A percentile compares a stretch with the other conserved stretches of the same genome.
Conservation (phyloP, 1,284 basidiomycete species). For the Ustilago esculenta region DNA sequence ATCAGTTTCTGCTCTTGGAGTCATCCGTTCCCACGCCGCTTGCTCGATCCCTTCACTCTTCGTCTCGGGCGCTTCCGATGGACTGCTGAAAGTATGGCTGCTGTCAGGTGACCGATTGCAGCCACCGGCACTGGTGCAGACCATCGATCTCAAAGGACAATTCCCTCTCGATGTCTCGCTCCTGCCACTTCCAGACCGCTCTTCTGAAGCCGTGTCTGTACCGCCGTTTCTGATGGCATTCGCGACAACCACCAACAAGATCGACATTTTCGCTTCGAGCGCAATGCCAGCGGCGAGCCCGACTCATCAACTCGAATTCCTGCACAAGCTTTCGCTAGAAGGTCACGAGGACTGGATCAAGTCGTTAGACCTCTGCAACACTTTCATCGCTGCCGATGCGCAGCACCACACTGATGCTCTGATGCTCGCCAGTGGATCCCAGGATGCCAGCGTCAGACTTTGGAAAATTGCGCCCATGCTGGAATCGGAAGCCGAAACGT, state of each 20-base stretch:
- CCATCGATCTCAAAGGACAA: constrained; percentile 44
- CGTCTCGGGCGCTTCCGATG: constrained; percentile 58
- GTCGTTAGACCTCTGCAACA: constrained; percentile 56
- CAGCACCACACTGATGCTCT: constrained; percentile 14
- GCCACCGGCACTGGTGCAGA: constrained; percentile 29
- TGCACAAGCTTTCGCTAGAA: constrained; percentile 44
- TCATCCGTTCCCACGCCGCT: constrained; percentile 25
- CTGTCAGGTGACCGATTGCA: constrained; percentile 8
- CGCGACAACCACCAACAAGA: constrained; percentile 55
- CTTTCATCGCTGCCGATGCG: constrained; percentile 8
- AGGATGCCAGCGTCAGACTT: constrained; percentile 61
- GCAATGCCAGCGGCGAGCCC: background rate
- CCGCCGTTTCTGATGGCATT: constrained; percentile 50
- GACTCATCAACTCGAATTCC: constrained; percentile 20
- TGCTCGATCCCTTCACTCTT: constrained; percentile 10
- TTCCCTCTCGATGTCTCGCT: constrained; percentile 62
- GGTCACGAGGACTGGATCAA: constrained; percentile 66
- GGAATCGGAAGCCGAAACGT: too few species aligned
- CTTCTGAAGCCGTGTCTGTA: background rate
- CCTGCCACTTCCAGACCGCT: constrained; percentile 25
- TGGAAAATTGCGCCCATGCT: constrained; percentile 57
- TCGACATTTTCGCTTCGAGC: constrained; percentile 46
- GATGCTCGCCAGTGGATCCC: constrained; percentile 59
- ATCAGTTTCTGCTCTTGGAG: constrained; percentile 51
- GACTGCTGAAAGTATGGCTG: constrained; percentile 50